Base-by-base conservation (phyloP, 257 asterid species). In the Lycium barbarum region DNA sequence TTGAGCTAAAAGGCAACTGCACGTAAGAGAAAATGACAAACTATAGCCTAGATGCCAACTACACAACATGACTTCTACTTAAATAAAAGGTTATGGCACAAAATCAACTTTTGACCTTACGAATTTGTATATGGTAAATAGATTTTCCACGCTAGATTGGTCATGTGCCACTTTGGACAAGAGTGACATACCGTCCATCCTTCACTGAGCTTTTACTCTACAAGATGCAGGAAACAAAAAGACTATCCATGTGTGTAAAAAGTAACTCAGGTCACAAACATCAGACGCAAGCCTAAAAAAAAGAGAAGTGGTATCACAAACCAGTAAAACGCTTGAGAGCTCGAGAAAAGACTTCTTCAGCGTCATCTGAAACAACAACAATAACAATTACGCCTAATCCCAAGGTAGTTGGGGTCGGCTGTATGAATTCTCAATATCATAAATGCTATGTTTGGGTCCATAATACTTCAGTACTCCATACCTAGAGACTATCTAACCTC, bases 121-220 rank as follows among this genome's bases (percentile, higher is more conserved):
- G 98, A 81, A 93, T 97, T 92, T 95, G 98, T 84, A 94, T 94
- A 85, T 93, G 99, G 88, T 94, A 98, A 40, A 6, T 91, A 22
- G 98, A 95, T 85, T 94, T 93, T 79, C 91, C 87, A 38, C 97
- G 99, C 98, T 98, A 95, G 87, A 93, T 95, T 86, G 99, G 97
- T 86, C n/a, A n/a, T 93, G 98, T 20, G 97, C 99, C 99, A 80
- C 99, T 95, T 90, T 95, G 99, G 71, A 94, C 98, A 47, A 95
- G 95, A 55, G 99, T 95, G 47, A 94, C 98, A 80, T 79, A 87
- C 86, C 94, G 97, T 51, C 96, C 99, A 89, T 92, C 94, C 80
- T 80, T 86, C 88, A 95, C 91, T 86, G 92, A 87, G 79, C 91
- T 89, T 90, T 94, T 93, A 26, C 83, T 87, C 99, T 95, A 82